phyloP scores from a whole-genome alignment of 176 grass and related monocot species.

The Otatea glauca region DNA sequence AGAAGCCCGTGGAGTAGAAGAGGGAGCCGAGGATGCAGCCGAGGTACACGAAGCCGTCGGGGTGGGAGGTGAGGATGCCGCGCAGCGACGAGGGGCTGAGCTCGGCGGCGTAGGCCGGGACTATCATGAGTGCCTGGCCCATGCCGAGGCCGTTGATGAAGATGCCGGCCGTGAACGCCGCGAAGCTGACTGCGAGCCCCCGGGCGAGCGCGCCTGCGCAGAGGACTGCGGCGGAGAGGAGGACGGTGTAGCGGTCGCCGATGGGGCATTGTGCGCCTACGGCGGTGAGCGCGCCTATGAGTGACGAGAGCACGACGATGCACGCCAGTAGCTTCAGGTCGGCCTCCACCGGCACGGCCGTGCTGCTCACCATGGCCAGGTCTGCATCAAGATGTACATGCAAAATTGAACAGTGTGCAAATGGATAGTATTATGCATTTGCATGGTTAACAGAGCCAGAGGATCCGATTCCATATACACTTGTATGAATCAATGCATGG shows the following conservation, averaged over 20 bases:
- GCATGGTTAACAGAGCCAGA: background rate
- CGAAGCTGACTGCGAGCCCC: background rate
- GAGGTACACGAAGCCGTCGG: slow-evolving; percentile 59
- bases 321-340: slow-evolving; percentile 50
- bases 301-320: slow-evolving; percentile 5
- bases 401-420: background rate
- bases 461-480: background rate
- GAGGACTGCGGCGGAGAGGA: slow-evolving; percentile 41
- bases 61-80: slow-evolving; percentile 35
- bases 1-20: slow-evolving; percentile 22
- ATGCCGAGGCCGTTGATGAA: slow-evolving; percentile 47
- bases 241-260: slow-evolving; percentile 35
- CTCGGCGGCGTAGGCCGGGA: slow-evolving; percentile 45
- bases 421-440: background rate
- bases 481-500: background rate
- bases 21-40: slow-evolving; percentile 49
- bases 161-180: slow-evolving; percentile 38
- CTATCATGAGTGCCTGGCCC: slow-evolving; percentile 46
- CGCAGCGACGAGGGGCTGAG: slow-evolving; percentile 29
- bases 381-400: slow-evolving; percentile 35
- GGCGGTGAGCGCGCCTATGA: slow-evolving; percentile 25
- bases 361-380: slow-evolving; percentile 48
- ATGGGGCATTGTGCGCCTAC: slow-evolving; percentile 19
- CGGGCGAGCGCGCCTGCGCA: slow-evolving; percentile 36
- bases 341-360: slow-evolving; percentile 24